Percentiles rank a stretch among this genome's conserved stretches.
Evolutionary conservation across 495 filamentous ascomycete genomes (phyloP).

Genomic region (Apodospora peruviana): DNA sequence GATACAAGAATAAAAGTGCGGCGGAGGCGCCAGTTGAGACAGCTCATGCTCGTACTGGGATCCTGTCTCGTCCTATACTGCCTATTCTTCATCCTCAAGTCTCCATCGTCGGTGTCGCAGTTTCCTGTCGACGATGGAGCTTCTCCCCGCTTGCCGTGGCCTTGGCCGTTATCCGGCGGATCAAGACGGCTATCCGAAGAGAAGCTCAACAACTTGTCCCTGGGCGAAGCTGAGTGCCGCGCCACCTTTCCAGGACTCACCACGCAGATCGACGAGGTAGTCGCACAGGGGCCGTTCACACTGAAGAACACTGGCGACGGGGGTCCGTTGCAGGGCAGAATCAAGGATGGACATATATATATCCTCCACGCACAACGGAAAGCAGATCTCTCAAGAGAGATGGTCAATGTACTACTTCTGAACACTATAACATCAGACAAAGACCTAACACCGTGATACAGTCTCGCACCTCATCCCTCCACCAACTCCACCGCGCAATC

Average conservation of each 20-base stretch:
- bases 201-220: slow-evolving; percentile 32
- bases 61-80: slow-evolving; percentile 31
- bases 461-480: slow-evolving; percentile 36
- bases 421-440: background rate
- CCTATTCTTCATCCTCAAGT: slow-evolving; percentile 23
- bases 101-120: background rate
- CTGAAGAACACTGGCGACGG: slow-evolving; percentile 30
- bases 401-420: slow-evolving; percentile 28
- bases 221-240: slow-evolving; percentile 36
- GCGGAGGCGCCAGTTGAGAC: slow-evolving; percentile 26
- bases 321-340: slow-evolving; percentile 36
- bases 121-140: background rate
- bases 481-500: slow-evolving; percentile 47
- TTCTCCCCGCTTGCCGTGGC: background rate
- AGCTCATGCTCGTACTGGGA: slow-evolving; percentile 22
- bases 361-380: slow-evolving; percentile 39
- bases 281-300: slow-evolving; percentile 38
- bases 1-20: slow-evolving; percentile 14
- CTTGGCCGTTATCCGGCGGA: background rate
- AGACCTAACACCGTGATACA: slow-evolving; percentile 6
- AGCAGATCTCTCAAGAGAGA: slow-evolving; percentile 30
- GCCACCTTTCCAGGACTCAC: slow-evolving; percentile 41
- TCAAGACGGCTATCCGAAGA: slow-evolving; percentile 14
- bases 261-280: slow-evolving; percentile 38
- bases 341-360: slow-evolving; percentile 39